Conservation (phyloP, 2,329 filamentous ascomycete species). For the Juglanconis sp. region DNA sequence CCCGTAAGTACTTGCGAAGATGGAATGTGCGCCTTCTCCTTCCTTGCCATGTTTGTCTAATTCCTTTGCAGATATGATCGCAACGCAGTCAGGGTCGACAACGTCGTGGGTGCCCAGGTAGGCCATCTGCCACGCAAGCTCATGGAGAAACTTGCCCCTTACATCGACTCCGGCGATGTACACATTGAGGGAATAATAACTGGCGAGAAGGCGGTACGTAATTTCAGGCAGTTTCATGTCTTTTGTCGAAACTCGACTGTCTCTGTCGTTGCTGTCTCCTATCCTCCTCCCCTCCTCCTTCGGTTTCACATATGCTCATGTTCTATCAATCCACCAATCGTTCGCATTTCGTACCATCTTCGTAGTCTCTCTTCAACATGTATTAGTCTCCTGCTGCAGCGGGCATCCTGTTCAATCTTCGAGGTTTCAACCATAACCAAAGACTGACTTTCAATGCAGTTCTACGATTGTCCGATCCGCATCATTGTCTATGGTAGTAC, state of each 20-base stretch:
- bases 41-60: background rate
- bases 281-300: background rate
- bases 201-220: conserved; percentile 53
- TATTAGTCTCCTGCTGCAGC: no score
- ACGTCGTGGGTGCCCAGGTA: conserved; percentile 72
- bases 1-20: conserved; percentile 22
- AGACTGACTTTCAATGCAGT: background rate
- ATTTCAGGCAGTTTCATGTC: background rate
- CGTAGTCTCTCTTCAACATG: no score
- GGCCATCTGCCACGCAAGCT: conserved; percentile 70
- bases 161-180: conserved; percentile 46
- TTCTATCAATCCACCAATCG: no score
- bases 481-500: conserved; percentile 68
- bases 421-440: background rate
- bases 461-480: conserved; percentile 69
- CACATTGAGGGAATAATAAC: conserved; percentile 65
- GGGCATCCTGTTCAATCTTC: no score
- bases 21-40: background rate
- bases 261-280: background rate
- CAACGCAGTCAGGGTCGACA: conserved; percentile 77
- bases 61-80: conserved; percentile 50
- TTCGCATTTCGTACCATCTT: no score
- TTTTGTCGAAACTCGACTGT: background rate
- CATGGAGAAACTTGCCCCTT: conserved; percentile 69
- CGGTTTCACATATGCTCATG: no score